Percentiles rank a stretch among this genome's conserved stretches.
Evolutionary conservation across 148 eudicot genomes (phyloP).

Genomic region (Limonium bicolor): DNA sequence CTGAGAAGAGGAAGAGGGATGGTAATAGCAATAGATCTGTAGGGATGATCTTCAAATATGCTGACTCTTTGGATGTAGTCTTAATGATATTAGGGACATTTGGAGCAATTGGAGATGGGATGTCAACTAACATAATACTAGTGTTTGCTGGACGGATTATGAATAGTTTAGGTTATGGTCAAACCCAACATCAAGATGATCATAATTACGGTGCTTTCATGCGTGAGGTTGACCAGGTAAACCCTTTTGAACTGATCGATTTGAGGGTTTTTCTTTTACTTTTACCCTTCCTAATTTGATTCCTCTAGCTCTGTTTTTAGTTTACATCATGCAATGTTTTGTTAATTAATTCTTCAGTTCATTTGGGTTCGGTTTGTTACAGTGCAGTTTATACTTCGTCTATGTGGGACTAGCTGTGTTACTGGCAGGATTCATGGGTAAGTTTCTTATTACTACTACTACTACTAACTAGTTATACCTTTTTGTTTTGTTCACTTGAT

Average conservation of each 20-base stretch:
- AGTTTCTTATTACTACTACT: not conserved
- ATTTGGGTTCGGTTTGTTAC: constrained; percentile 10
- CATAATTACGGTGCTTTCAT: constrained; percentile 58
- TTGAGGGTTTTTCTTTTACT: no score
- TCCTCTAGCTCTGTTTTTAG: no score
- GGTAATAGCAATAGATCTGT: constrained; percentile 15
- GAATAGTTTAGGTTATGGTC: constrained; percentile 65
- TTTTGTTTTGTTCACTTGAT: no score
- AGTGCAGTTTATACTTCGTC: constrained; percentile 88
- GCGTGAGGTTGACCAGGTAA: constrained; percentile 68
- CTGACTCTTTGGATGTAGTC: constrained; percentile 42
- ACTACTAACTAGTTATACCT: no score
- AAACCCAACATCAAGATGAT: constrained; percentile 13
- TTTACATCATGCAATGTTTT: no score
- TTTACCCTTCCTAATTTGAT: no score
- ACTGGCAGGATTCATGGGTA: constrained; percentile 88
- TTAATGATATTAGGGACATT: constrained; percentile 62
- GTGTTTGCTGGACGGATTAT: constrained; percentile 65
- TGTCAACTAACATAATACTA: constrained; percentile 69
- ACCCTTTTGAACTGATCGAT: no score
- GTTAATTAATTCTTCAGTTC: no score
- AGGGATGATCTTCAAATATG: constrained; percentile 39
- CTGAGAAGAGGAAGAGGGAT: constrained; percentile 3
- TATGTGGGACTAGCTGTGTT: constrained; percentile 72
- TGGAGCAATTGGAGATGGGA: constrained; percentile 95